Base-by-base conservation (phyloP, 2,329 filamentous ascomycete genomes). In the Diaporthe citri region DNA sequence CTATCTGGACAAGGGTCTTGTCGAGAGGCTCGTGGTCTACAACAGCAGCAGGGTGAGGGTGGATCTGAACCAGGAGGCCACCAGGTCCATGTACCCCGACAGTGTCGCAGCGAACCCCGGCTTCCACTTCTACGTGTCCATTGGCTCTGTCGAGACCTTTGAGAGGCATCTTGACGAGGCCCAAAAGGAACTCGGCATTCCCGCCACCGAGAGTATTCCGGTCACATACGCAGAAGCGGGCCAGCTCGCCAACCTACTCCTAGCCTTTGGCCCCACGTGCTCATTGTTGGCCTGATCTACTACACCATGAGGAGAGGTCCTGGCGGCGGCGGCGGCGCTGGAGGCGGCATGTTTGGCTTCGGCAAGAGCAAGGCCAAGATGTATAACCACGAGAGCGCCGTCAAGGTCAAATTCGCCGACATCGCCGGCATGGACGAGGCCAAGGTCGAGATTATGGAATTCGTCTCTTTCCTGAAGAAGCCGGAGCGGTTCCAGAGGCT, bases 381-480 rank as follows among this genome's bases (percentile, higher is more conserved):
- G 81, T 99, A 98, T 88, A 99, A 98, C 84, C 96, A 98, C 79
- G 97, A 99, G 87, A 95, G 94, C 15, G 95, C 97, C 74, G 91
- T 99, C 87, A 98, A 97, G 86, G 96, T 97, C 84, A 98, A 98
- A 85, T 99, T 99, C 83, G 88, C 94, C 62, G 97, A 99, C 82
- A 97, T 99, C 57, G 97, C 97, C 56, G 97, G 97, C 79, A 96
- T 98, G 92, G 97, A 99, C 83, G 97, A 99, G 86, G 97, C 97
- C 74, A 99, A 99, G 89, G 88, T 92, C 74, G 97, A 99, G 85
- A 99, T 99, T 79, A 98, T 98, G 95, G 97, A 99, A 85, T 99
- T 99, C 80, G 97, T 99, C 79, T 96, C 94, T 82, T 99, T 99
- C 88, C 86, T 99, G 77, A 96, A 98, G 87, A 94, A 97, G 80